Evolutionary conservation across 345 rosid genomes (phyloP), one percentile per base, ranked within the genome.

Genomic region (Citrus glauca): DNA sequence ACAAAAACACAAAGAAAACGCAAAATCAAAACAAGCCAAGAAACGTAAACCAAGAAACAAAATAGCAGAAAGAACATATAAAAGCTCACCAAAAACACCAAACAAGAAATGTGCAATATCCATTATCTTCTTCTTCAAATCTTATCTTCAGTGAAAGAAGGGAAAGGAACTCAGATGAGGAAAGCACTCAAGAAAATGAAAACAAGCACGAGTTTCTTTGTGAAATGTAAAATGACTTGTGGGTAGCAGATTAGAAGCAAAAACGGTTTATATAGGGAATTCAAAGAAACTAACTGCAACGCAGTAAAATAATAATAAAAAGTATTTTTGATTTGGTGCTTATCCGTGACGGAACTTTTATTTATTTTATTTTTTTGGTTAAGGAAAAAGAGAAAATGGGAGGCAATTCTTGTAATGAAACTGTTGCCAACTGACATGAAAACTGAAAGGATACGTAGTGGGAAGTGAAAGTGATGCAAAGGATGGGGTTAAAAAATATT

Each of bases 21-120:
- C 38, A 48, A 32, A 67, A 24, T 20, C 59, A 33, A 24, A 80
- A 75, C 22, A 68, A 70, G 33, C 22, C 40, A 30, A 38, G 42
- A 68, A 74, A 62, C 56, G 65, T 28, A 50, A 9, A 24, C 14
- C 67, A 9, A 9, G 22, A 71, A 59, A 17, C 50, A 37, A 74
- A 65, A 5, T n/a, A n/a, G 10, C 42, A 16, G 6, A 61, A 77
- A 60, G 42, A 73, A 40, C 2, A 7, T 30, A 71, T 72, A 40
- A 65, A 22, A 22, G 80, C 87, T 69, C 86, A 95, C 99, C 99
- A 77, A 92, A 91, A 75, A 96, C 42, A 24, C 97, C 99, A 87
- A 95, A 95, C 83, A 92, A 24, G 87, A 92, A 92, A 88, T 92
- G 99, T 71, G 81, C 81, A 55, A 92, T 80, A 38, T 82, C 85